Base-by-base conservation (phyloP, 2,329 filamentous ascomycete species). In the Aspergillus chevalieri region DNA sequence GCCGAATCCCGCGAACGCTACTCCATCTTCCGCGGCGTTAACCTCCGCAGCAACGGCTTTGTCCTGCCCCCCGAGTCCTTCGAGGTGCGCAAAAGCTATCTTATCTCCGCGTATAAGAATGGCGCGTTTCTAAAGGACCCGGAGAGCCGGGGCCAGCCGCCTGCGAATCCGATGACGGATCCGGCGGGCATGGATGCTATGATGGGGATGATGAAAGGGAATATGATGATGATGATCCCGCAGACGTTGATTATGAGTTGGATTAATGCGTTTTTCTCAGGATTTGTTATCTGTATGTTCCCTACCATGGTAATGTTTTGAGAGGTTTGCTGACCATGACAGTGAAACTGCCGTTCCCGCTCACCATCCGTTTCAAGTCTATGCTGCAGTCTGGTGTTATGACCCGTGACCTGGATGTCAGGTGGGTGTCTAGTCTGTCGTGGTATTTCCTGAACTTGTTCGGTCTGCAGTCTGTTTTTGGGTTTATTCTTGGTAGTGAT, bases 131-230 rank as follows among this genome's bases (percentile, higher is more conserved):
- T 98, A 44, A 96, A 95, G 67, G 88, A 94, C 55, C 91, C 90
- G 1, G 88, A 93, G 48, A 82, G 78, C 63, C 85, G 87, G 65
- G 91, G 91, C 47, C 88, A 96, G 73, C 86, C 90, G 3, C 86
- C 90, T 17, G 83, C 89, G 34, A 98, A 97, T 72, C 93, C 93
- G 3, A 90, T 98, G 82, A 88, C 86, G 9, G 93, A 98, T 69
- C 94, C 94, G 19, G 86, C 86, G 44, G 89, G 89, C 51, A 98
- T 98, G 93, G 94, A 98, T 67, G 92, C 91, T 59, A 98, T 98
- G 93, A 98, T 98, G 93, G 92, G 93, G 59, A 95, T 95, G 89
- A 95, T 98, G 89, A 98, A 98, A 81, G 91, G 91, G 50, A 95
- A 98, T 68, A 95, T 98, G 87, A 92, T 93, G 57, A 98, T 97